Evolutionary conservation across 305 asterid species (phyloP).

Genomic region (Fraxinus albicans): DNA sequence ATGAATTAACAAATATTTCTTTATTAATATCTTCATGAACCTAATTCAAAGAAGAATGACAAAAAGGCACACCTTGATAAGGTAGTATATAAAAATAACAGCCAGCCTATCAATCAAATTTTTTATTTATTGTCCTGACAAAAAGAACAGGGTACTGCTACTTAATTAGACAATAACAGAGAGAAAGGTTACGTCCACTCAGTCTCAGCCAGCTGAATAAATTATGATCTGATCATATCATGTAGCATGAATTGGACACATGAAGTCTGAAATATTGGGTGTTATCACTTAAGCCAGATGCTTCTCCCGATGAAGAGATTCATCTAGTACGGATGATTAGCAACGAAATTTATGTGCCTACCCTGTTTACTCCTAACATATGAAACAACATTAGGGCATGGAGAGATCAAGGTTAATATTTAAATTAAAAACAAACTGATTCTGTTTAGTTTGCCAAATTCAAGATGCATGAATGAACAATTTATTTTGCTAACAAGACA

Average conservation of each 20-base stretch:
- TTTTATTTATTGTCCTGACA: not conserved
- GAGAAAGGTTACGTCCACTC: not conserved
- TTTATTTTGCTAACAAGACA: not conserved
- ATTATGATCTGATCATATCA: not conserved
- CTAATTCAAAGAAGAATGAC: conserved; percentile 17
- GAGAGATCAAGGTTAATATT: not conserved
- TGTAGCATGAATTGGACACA: not conserved
- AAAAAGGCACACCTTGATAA: conserved; percentile 7
- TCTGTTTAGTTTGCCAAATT: not conserved
- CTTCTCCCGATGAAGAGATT: not conserved
- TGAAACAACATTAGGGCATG: not conserved
- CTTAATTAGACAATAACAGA: not conserved
- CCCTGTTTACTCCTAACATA: conserved; percentile 1
- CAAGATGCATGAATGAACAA: not conserved
- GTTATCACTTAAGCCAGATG: not conserved
- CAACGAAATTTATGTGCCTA: not conserved
- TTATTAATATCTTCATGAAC: conserved; percentile 14
- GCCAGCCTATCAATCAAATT: not conserved
- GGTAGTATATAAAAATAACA: not conserved
- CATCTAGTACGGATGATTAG: not conserved
- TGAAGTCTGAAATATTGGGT: not conserved
- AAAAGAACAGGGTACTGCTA: not conserved
- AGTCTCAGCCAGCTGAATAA: not conserved
- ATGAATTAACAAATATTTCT: conserved; percentile 22
- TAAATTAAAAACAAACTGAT: not conserved